A percentile compares a stretch with the other conserved stretches of the same genome.
Evolutionary conservation across 2,329 filamentous ascomycete species (phyloP).

Genomic region (Helicocarpus griseus): DNA sequence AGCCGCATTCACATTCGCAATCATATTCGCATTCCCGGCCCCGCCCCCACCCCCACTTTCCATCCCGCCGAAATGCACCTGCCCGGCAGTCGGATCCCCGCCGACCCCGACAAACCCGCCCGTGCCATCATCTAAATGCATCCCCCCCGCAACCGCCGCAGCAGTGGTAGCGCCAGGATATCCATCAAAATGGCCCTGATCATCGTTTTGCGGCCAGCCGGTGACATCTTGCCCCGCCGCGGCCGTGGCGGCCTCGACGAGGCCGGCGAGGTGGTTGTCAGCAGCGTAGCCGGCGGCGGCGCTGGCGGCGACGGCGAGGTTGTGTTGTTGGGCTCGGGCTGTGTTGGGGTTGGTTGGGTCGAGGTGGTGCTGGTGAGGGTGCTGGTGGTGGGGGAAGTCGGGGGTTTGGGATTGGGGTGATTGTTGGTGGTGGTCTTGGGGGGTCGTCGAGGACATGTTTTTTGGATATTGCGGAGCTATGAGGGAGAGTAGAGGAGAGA

Average conservation of each 20-base stretch:
- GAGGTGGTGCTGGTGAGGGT: not conserved
- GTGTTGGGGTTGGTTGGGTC: not conserved
- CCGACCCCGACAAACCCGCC: too few relatives aligned
- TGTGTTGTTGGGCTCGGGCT: not conserved
- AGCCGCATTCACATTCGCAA: not conserved
- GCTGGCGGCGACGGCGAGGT: constrained; percentile 2
- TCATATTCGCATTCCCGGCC: not conserved
- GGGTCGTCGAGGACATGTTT: not conserved
- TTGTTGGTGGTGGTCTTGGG: too few relatives aligned
- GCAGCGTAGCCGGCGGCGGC: constrained; percentile 11
- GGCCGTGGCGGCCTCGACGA: constrained; percentile 38
- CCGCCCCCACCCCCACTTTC: constrained; percentile 19
- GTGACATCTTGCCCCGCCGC: constrained; percentile 27
- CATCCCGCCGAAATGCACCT: constrained; percentile 19
- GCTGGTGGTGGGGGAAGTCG: not conserved
- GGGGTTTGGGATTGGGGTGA: not conserved
- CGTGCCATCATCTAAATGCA: constrained; percentile 33
- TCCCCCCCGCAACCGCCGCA: constrained; percentile 18
- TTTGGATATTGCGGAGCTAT: not conserved
- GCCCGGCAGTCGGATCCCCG: constrained; percentile 8
- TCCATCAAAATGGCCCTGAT: constrained; percentile 30
- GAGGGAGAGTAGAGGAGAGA: not conserved
- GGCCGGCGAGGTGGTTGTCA: constrained; percentile 36
- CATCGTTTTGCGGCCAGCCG: constrained; percentile 14
- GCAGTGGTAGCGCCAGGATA: constrained; percentile 15